phyloP scores from a whole-genome alignment of 768 basidiomycete genomes.

The Cytidiella melzeri region DNA sequence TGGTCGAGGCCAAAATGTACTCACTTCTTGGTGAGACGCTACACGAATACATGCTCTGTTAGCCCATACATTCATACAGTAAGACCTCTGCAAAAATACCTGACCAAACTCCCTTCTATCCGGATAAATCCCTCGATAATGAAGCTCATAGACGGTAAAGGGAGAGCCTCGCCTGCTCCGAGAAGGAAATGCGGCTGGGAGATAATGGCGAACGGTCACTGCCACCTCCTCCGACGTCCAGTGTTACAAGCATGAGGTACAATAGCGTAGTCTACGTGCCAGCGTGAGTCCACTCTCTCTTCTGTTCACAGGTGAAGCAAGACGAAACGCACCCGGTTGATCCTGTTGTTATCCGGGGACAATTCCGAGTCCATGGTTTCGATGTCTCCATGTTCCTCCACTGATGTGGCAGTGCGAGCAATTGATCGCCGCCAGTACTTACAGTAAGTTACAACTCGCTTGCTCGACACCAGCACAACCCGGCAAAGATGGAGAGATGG shows the following conservation, averaged over 20 bases:
- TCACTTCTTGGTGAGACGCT: no score
- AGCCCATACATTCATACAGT: constrained; percentile 2
- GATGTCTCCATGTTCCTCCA: constrained; percentile 83
- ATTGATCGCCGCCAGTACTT: no score
- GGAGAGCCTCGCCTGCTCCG: constrained; percentile 75
- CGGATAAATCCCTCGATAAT: constrained; percentile 79
- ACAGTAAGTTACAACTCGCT: no score
- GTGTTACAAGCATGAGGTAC: constrained; percentile 67
- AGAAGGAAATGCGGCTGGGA: constrained; percentile 66
- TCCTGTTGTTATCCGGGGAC: constrained; percentile 75
- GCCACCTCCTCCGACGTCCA: constrained; percentile 54
- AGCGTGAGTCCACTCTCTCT: no score
- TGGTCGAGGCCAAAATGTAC: no score
- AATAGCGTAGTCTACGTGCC: constrained; percentile 76
- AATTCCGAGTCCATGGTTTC: constrained; percentile 62
- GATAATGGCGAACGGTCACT: constrained; percentile 49
- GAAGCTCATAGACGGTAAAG: constrained; percentile 60
- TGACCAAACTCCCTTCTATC: constrained; percentile 67
- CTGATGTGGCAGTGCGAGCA: constrained; percentile 67
- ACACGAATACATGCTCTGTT: no score
- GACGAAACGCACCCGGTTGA: constrained; percentile 70
- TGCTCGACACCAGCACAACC: no score
- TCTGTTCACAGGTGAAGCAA: no score
- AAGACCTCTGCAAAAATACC: constrained; percentile 34
- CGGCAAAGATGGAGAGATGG: no score